Base-by-base conservation (phyloP, 208 protist genomes). In the Naegleria gruberi region DNA sequence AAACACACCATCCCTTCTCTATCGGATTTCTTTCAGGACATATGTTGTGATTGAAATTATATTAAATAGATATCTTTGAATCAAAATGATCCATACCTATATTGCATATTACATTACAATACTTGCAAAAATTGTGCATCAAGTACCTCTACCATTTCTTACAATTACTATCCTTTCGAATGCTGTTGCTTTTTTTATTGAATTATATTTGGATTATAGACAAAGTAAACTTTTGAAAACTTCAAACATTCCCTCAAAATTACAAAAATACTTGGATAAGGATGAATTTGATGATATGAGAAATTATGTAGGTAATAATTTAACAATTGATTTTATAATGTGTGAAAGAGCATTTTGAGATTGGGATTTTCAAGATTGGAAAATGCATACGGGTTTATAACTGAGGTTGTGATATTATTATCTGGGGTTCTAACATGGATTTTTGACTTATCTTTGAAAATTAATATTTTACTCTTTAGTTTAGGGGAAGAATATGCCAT, bases 281-380 rank as follows among this genome's bases (percentile, higher is more conserved):
- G 65, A 77, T 37, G 65, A 77, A 77, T 77, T 37, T 77, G 65
- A 77, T 37, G 65, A 77, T n/a, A 77, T 77, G 65, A 77, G 30
- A 77, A 77, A 77, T 77, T 77, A 77, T 77, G 65, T 77, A 77
- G 34, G 65, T 77, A n/a, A n/a, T 73, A 8, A 73, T 73, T 73
- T 17, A 73, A 4, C 15, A n/a, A 30, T 5, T 19, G 1, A 37
- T 7, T 77, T 7, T n/a, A n/a, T 73, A n/a, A 74, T 74, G 23
- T 5, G 4, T 74, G 23, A 74, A 8, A 77, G 65, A 77, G 65
- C 34, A 77, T 77, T 15, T 37, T n/a, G 34, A 77, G 65, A 77
- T 77, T 77, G 34, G 30, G 65, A 37, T 87, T 87, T 65, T 87
- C 83, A 12, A 19, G 85, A 82, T 81, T 89, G 26, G 85, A 89